Evolutionary conservation across 805 yeast genomes (phyloP), one percentile per base, ranked within the genome.

Genomic region (Candida piceae): DNA sequence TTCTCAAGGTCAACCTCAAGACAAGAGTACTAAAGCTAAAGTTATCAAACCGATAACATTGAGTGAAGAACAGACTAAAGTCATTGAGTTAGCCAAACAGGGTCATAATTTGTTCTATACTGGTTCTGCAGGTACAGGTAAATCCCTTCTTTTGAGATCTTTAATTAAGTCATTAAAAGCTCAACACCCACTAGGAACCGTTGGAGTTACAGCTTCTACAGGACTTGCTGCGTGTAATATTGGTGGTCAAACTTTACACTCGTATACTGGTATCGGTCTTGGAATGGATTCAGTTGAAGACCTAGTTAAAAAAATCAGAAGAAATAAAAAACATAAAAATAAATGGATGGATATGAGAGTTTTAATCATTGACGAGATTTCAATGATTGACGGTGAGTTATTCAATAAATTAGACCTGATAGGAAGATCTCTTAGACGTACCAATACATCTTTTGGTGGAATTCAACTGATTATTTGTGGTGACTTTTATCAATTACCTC

Each of bases 111-210:
- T 93, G 3, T 93, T 93, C 55, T 93, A 85, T 57, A 93, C 98
- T 0, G 98, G 98, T 34, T 87, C 97, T 23, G 98, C 98, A 0
- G 98, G 98, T 52, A 93, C 98, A 0, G 98, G 98, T 55, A 93
- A 93, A 56, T 90, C 98, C 1, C 82, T 93, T 4, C 65, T 93
- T n/a, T 63, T 93, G 34, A 71, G 73, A 42, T 68, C 76, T 9
- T 66, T 84, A 25, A 83, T 84, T 37, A 72, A 74, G 48, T 59
- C 68, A 0, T 55, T 84, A 37, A 67, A 62, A 43, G 41, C 46
- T 1, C 69, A 67, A 40, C 69, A 76, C 53, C 68, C 71, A 0
- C 44, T 45, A 0, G 76, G 72, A 2, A 54, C 64, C 11, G 85
- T 84, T 4, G 88, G 83, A 0, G 82, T 84, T 1, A 83, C 93